Percentiles rank a stretch among this genome's conserved stretches.
These are phyloP conservation scores for Neofusicoccum parvum DNA, from an alignment of 2,329 filamentous ascomycete genomes.

Conservation along the genomic window DNA sequence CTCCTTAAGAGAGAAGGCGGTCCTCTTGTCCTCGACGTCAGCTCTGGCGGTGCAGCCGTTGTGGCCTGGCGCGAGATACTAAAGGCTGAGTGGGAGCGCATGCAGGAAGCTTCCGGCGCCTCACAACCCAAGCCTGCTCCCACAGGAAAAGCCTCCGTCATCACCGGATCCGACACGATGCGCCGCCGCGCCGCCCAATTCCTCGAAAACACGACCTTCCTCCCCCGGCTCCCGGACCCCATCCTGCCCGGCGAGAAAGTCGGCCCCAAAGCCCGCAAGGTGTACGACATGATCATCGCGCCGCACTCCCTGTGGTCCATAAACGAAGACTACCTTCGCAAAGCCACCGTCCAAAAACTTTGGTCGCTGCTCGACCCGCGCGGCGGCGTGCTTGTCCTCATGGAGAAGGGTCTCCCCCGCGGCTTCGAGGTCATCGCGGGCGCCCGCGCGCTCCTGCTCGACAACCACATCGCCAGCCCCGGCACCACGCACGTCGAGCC, in stretches of 20 bases:
- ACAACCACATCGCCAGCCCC: constrained; percentile 71
- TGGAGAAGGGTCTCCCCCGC: constrained; percentile 88
- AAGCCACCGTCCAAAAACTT: constrained; percentile 79
- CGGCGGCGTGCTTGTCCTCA: constrained; percentile 80
- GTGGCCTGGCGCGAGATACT: constrained; percentile 78
- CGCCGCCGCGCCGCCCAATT: constrained; percentile 75
- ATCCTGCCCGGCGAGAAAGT: constrained; percentile 60
- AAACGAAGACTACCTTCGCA: constrained; percentile 74
- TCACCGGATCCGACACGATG: constrained; percentile 75
- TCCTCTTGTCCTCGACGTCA: constrained; percentile 72
- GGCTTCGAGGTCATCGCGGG: constrained; percentile 92
- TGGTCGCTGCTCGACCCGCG: constrained; percentile 84
- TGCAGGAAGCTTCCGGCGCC: constrained; percentile 49
- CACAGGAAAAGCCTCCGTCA: constrained; percentile 75
- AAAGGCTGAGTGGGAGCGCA: constrained; percentile 76
- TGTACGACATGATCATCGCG: constrained; percentile 87
- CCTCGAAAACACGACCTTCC: constrained; percentile 85
- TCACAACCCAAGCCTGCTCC: constrained; percentile 41
- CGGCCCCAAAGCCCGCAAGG: constrained; percentile 61
- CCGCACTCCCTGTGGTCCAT: constrained; percentile 79
- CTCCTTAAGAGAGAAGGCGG: constrained; percentile 63
- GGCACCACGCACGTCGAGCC: constrained; percentile 47
- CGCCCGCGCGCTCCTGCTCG: constrained; percentile 76
- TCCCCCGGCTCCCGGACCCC: constrained; percentile 89
- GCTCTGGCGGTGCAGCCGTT: constrained; percentile 71